A percentile compares a stretch with the other conserved stretches of the same genome.
phyloP scores from a whole-genome alignment of 768 basidiomycete genomes.

The Rhizopogon roseolus region DNA sequence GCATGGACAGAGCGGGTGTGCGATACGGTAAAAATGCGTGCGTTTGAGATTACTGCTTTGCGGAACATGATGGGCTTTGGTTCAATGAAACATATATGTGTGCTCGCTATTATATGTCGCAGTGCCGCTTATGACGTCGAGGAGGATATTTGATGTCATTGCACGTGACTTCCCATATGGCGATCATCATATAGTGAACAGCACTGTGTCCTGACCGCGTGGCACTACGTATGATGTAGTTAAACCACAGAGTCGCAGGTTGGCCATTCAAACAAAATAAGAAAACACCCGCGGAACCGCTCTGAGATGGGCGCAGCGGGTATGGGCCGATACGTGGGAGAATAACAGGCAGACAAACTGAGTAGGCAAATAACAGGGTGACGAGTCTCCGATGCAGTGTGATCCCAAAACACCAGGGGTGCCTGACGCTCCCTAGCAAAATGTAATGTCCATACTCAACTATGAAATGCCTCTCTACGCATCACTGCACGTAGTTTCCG shows the following conservation, averaged over 20 bases:
- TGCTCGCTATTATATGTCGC: background rate
- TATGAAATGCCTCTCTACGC: background rate
- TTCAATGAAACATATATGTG: background rate
- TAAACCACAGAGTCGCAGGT: no score
- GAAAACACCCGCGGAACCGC: no score
- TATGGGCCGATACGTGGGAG: no score
- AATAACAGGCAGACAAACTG: conserved; percentile 12
- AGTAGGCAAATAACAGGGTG: conserved; percentile 13
- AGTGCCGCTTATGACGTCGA: conserved; percentile 1
- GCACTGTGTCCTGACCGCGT: no score
- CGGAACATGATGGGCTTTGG: background rate
- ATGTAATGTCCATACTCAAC: background rate
- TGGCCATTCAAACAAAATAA: no score
- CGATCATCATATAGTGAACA: background rate
- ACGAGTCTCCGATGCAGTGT: background rate
- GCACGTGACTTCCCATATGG: background rate
- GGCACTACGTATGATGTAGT: no score
- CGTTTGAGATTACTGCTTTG: background rate
- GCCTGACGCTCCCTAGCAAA: background rate
- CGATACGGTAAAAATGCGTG: background rate
- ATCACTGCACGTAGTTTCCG: conserved; percentile 43
- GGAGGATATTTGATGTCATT: conserved; percentile 1
- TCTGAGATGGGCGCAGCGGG: conserved; percentile 8
- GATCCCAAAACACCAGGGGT: background rate
- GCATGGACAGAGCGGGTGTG: conserved; percentile 21